Base-by-base conservation (phyloP, 208 protist species). In the Acanthamoeba rhysodes region DNA sequence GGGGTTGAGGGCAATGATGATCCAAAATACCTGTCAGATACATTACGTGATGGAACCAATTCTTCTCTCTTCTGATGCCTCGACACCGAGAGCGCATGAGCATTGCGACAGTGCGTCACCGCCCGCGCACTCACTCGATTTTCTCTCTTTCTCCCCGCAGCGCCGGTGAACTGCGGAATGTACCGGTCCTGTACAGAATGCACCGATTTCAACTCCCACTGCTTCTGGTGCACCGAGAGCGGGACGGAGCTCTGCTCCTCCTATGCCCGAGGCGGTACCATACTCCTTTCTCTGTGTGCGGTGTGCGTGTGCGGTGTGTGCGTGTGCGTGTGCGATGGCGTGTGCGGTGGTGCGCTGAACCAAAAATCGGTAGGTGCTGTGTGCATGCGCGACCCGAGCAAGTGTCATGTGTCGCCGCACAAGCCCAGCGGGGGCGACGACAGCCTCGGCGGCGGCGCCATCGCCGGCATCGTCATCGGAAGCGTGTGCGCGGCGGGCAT, bases 391-490 rank as follows among this genome's bases (percentile, higher is more conserved):
- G 34, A 82, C 22, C 72, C 32, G 37, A 24, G 27, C 20, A 41
- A 82, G 41, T 82, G 72, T 14, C 5, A n/a, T 6, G 0, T 6
- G 72, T 4, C 0, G 72, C 72, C 72, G 8, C 72, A 24, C 6
- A 16, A 34, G 22, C 22, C 72, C 9, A 37, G 41, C 18, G 72
- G 72, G 0, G 41, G 72, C 41, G 72, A 27, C 18, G 72, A 27
- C 72, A 37, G 41, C 18, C 72, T 82, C 0, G 72, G 32, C 14
- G 72, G 72, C 72, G 72, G 72, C 4, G 72, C 72, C 34, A 82
- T 82, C 32, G 72, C 72, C 22, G 72, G 72, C 10, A 82, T 82
- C 72, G 72, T 82, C 37, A 41, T 82, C 10, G 72, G 72, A 12
- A 53, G 72, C 72, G 18, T 82, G 20, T 82, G 72, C 37, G 72